Evolutionary conservation across 2,329 filamentous ascomycete genomes (phyloP), one percentile per base, ranked within the genome.

Genomic region (Ceratocystis alfenasii): DNA sequence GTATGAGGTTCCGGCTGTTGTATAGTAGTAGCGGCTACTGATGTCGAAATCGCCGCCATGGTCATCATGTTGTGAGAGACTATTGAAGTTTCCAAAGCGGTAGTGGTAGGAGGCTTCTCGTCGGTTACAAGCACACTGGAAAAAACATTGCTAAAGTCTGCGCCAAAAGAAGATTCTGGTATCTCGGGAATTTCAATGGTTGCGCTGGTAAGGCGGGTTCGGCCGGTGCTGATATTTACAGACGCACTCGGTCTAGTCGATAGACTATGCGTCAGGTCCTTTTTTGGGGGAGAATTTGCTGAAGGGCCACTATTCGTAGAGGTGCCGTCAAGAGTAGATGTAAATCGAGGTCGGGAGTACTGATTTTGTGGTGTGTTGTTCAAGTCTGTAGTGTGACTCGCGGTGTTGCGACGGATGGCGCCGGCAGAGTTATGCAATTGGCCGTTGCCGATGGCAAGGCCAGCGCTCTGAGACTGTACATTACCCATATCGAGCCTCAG

Each of bases 151-250:
- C 55, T 30, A n/a, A 59, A 59, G 28, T 36, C 55, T n/a, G 12
- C 55, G 3, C 45, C 55, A 44, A 64, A 64, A 15, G 53, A 65
- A 60, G 55, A 17, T 44, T 65, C 20, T 33, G 41, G 53, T 33
- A 65, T 44, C 25, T 65, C 64, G 17, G 25, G 64, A 41, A 65
- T 53, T 5, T 17, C 55, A 36, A 17, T 15, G 3, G 12, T 36
- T 36, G 55, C 55, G 7, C 25, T 59, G 12, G 28, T 7, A 17
- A 8, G 12, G n/a, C 15, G 28, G 50, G 62, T 5, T 50, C 53
- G 45, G 20, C 48, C 61, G 7, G 22, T 8, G 15, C 33, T 55
- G 6, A 57, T 22, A 48, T 20, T 6, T 2, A 30, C 55, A 15
- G 55, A 30, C 17, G 25, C 55, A 36, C 25, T 33, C n/a, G 55